A percentile compares a stretch with the other conserved stretches of the same genome.
Evolutionary conservation across 345 rosid species (phyloP).

Genomic region (Barbarea vulgaris): DNA sequence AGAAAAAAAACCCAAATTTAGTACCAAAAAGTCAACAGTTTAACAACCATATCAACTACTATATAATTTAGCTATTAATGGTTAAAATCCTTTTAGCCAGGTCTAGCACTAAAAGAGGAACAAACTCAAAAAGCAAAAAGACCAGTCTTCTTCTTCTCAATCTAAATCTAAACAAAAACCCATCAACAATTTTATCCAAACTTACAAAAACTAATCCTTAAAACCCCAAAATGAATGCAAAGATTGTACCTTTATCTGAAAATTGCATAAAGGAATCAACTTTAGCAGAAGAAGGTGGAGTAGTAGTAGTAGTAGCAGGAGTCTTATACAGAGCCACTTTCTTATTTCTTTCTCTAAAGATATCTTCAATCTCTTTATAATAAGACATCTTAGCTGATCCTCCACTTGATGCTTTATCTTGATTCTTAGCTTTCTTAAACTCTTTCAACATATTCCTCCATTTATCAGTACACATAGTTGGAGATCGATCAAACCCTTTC

Average conservation of each 20-base stretch:
- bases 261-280: slow-evolving; percentile 88
- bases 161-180: slow-evolving; percentile 6
- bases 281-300: slow-evolving; percentile 50
- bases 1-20: slow-evolving; percentile 9
- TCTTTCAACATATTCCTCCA: slow-evolving; percentile 98
- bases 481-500: slow-evolving; percentile 92
- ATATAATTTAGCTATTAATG: background rate
- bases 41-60: slow-evolving; percentile 11
- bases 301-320: slow-evolving; percentile 26
- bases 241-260: slow-evolving; percentile 71
- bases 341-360: slow-evolving; percentile 73
- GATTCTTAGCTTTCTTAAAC: slow-evolving; percentile 83
- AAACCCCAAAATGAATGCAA: background rate
- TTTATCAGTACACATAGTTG: slow-evolving; percentile 97
- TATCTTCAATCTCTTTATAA: slow-evolving; percentile 91
- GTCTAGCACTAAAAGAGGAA: slow-evolving; percentile 16
- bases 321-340: slow-evolving; percentile 53
- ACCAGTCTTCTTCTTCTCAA: slow-evolving; percentile 1
- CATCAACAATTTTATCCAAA: background rate
- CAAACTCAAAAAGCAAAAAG: background rate
- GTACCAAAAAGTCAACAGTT: background rate
- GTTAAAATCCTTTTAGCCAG: background rate
- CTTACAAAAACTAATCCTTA: background rate
- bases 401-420: slow-evolving; percentile 60
- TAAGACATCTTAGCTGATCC: slow-evolving; percentile 77